Percentiles rank a stretch among this genome's conserved stretches.
phyloP scores from a whole-genome alignment of 208 protist genomes.

The Wallacemonas sp. region DNA sequence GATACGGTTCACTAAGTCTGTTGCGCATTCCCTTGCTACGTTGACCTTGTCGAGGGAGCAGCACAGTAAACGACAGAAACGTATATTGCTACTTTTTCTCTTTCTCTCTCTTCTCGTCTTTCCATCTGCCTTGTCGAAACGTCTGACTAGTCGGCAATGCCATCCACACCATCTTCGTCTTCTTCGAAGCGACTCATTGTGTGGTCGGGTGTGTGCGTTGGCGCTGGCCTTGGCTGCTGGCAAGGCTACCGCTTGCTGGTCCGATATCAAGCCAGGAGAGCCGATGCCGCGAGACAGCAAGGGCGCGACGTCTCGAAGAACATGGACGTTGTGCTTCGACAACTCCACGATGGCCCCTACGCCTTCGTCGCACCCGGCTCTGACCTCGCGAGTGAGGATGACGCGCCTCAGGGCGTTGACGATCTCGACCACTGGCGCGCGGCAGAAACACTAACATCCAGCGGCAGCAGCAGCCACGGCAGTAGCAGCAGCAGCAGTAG shows the following conservation, averaged over 20 bases:
- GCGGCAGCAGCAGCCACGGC: neutral
- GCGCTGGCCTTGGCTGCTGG: neutral
- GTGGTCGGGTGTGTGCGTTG: neutral
- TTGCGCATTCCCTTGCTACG: too few species aligned
- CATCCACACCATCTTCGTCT: too few species aligned
- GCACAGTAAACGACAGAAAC: too few species aligned
- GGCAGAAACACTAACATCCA: neutral
- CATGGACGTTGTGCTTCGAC: slow-evolving; percentile 32
- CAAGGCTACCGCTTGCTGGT: neutral
- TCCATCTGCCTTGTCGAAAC: too few species aligned
- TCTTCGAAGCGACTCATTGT: neutral
- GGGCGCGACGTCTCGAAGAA: slow-evolving; percentile 21
- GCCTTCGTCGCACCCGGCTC: slow-evolving; percentile 22
- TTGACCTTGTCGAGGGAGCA: too few species aligned
- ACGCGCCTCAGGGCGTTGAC: neutral
- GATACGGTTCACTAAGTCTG: too few species aligned
- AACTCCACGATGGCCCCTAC: slow-evolving; percentile 53
- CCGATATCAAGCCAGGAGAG: neutral
- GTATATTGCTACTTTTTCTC: too few species aligned
- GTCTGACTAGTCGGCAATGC: too few species aligned
- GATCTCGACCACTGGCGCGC: neutral
- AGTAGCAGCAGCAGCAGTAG: neutral
- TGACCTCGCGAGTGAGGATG: neutral
- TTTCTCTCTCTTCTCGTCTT: slow-evolving; percentile 13
- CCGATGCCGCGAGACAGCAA: neutral